Evolutionary conservation across 2,329 filamentous ascomycete genomes (phyloP), one percentile per base, ranked within the genome.

Genomic region (Chalara sp.): DNA sequence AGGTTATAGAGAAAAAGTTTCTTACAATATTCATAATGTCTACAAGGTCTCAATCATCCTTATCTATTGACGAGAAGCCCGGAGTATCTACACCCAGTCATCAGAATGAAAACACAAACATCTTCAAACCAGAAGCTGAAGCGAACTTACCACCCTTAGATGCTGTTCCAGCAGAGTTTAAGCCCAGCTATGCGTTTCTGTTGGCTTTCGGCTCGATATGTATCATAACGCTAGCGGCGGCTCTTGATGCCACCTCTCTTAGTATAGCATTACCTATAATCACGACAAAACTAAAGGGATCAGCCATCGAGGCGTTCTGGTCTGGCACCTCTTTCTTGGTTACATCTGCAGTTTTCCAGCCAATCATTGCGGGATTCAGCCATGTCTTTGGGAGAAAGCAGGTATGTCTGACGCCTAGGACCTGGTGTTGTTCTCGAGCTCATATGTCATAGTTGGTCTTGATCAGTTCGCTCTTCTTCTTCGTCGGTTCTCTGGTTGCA

Each of bases 321-420:
- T 77, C 81, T 10, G 84, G 84, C 2, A 87, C 84, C 5, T 81
- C 80, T 12, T 89, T 86, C 56, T 70, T 89, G 5, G 74, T 89
- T 5, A 79, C 82, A 3, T 81, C 78, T 50, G 81, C 84, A 1
- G 76, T 83, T 32, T 73, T 80, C 41, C 76, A 83, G 58, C 81
- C 79, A 40, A 66, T 68, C 53, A 63, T 68, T 62, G 57, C 59
- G 30, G 61, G 67, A 2, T 61, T 74, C 39, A 70, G 67, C 42
- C 62, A 72, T 53, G 66, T 69, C 11, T 72, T 73, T 50, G 71
- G 71, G 2, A 65, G 71, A 6, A 68, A 66, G 54, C 61, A 65
- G 52, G 56, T 59, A 41, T 13, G 49, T 43, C 40, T 10, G 13
- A 13, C 8, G 8, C 13, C 30, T 29, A 43, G 35, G 6, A 7